Evolutionary conservation across 164 flowering plant species (phyloP).

Genomic region (Brasenia schreberi): DNA sequence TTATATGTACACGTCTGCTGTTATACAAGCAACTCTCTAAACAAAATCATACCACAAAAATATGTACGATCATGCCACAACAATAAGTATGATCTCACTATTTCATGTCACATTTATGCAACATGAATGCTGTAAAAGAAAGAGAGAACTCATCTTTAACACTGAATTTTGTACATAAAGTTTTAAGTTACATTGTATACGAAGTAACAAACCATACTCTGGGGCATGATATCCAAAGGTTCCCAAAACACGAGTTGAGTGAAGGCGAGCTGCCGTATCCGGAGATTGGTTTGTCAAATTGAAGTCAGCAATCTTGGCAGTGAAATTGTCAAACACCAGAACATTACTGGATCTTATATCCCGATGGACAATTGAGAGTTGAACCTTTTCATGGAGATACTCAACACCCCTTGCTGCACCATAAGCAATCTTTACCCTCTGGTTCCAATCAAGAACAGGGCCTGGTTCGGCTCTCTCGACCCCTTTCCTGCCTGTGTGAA

Average conservation of each 20-base stretch:
- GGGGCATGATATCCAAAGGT: slow-evolving; percentile 95
- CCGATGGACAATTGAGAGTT: slow-evolving; percentile 72
- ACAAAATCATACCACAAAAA: too few species aligned
- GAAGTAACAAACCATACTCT: slow-evolving; percentile 36
- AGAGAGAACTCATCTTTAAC: too few species aligned
- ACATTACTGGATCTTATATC: slow-evolving; percentile 87
- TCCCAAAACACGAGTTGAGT: slow-evolving; percentile 92
- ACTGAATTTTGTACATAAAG: too few species aligned
- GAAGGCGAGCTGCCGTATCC: slow-evolving; percentile 86
- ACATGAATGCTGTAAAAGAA: neutral
- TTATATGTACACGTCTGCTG: too few species aligned
- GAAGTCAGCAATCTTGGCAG: slow-evolving; percentile 82
- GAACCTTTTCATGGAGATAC: slow-evolving; percentile 74
- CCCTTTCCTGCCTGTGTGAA: slow-evolving; percentile 60
- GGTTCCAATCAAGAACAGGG: slow-evolving; percentile 72
- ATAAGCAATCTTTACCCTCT: slow-evolving; percentile 79
- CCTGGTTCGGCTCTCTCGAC: slow-evolving; percentile 88
- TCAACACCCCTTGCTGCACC: slow-evolving; percentile 97
- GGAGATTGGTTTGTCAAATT: slow-evolving; percentile 90
- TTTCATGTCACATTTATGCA: neutral
- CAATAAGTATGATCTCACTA: too few species aligned
- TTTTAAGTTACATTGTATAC: too few species aligned
- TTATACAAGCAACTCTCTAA: too few species aligned
- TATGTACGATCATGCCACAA: too few species aligned
- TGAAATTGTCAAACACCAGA: slow-evolving; percentile 69